A percentile compares a stretch with the other conserved stretches of the same genome.
phyloP scores from a whole-genome alignment of 169 alveolate genomes.

The Plasmodium falciparum region DNA sequence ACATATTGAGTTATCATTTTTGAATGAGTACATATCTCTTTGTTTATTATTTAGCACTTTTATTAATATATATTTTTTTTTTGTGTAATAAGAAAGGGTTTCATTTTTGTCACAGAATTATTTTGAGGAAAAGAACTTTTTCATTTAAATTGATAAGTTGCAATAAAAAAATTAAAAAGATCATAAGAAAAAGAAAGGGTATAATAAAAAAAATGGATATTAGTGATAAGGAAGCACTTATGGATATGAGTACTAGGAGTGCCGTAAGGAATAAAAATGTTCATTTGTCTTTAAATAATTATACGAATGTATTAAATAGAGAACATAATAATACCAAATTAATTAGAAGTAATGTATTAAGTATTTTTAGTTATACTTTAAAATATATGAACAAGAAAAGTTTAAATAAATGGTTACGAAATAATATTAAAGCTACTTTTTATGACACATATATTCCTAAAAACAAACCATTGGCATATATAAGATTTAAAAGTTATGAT shows the following conservation, averaged over 20 bases:
- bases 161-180: too few relatives aligned
- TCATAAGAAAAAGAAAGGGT: background rate
- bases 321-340: slow-evolving; percentile 15
- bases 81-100: too few relatives aligned
- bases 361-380: slow-evolving; percentile 75
- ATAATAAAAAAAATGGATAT: background rate
- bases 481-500: slow-evolving; percentile 27
- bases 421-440: slow-evolving; percentile 59
- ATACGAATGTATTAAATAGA: slow-evolving; percentile 12
- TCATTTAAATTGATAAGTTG: too few relatives aligned
- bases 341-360: slow-evolving; percentile 38
- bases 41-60: too few relatives aligned
- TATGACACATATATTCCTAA: slow-evolving; percentile 64
- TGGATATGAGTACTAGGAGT: slow-evolving; percentile 20
- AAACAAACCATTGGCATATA: slow-evolving; percentile 67
- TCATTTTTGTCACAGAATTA: too few relatives aligned
- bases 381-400: slow-evolving; percentile 71
- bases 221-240: slow-evolving; percentile 30
- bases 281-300: slow-evolving; percentile 52
- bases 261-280: slow-evolving; percentile 19
- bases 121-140: too few relatives aligned
- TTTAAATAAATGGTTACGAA: slow-evolving; percentile 69
- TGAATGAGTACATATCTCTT: too few relatives aligned
- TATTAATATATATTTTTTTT: too few relatives aligned
- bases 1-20: too few relatives aligned